Evolutionary conservation across 2,329 filamentous ascomycete species (phyloP), one percentile per base, ranked within the genome.

Genomic region (Zymoseptoria tritici): DNA sequence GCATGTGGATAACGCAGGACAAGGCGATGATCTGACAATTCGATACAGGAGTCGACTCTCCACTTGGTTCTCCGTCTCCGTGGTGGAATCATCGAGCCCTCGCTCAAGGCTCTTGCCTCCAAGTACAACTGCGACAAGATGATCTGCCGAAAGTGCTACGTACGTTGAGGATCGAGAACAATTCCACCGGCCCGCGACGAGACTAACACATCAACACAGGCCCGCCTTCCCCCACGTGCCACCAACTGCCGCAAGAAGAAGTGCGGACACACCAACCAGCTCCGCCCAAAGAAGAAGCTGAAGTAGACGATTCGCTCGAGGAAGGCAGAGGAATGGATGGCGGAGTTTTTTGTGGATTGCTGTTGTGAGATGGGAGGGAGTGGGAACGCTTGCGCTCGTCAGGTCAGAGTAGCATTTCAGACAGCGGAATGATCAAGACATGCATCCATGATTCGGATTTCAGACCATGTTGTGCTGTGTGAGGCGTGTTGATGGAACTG

Each of bases 81-180:
- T 85, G 93, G 93, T 85, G 93, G 93, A 85, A 93, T 97, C 84
- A 97, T 96, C 76, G 93, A 97, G 86, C 94, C 94, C 74, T 97
- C 92, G 75, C 88, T 97, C 75, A 97, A 97, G 88, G 93, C 91
- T 72, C 88, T 97, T 68, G 93, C 93, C 77, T 92, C 88, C 84
- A 97, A 97, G 86, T 97, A 95, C 87, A 97, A 99, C 89, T 97
- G 93, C 89, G 94, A 97, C 72, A 97, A 97, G 89, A 93, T 93
- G 89, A 96, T 97, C 82, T 97, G 94, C 91, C 93, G 94, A 85
- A 97, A 99, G 90, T 99, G 94, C 89, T 97, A 97, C 82, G 91
- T 94, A 87, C 73, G 89, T 87, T 60, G 53, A 16, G 55, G 51
- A 29, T 31, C 11, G 36, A n/a, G n/a, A n/a, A n/a, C n/a, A n/a